Conservation (phyloP, 805 yeast genomes). For the Millerozyma miso region DNA sequence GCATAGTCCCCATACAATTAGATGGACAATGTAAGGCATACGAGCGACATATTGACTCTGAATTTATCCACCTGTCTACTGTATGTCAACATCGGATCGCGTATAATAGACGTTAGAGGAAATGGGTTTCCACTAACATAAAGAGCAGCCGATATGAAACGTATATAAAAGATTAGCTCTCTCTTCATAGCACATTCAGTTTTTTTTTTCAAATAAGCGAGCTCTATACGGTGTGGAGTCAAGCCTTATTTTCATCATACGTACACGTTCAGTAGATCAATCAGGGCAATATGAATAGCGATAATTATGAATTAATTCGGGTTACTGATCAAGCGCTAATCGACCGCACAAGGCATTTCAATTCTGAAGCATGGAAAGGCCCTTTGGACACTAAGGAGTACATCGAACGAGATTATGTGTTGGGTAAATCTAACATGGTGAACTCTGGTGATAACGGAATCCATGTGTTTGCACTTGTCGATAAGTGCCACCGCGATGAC, state of each 20-base stretch:
- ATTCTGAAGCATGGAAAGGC: slow-evolving; percentile 35
- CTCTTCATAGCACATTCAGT: no score
- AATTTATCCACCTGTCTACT: neutral
- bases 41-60: no score
- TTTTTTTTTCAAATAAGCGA: no score
- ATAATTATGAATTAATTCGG: slow-evolving; percentile 12
- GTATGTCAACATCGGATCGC: neutral
- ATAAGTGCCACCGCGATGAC: slow-evolving; percentile 14
- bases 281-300: neutral
- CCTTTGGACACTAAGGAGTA: slow-evolving; percentile 30
- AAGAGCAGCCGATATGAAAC: neutral
- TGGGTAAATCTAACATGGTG: slow-evolving; percentile 19
- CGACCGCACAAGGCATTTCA: slow-evolving; percentile 30
- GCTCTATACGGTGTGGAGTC: no score
- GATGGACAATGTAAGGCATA: no score
- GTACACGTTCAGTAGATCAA: no score
- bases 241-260: no score
- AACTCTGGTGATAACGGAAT: slow-evolving; percentile 7
- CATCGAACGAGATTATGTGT: slow-evolving; percentile 27
- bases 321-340: slow-evolving; percentile 21
- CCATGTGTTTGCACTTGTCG: slow-evolving; percentile 22
- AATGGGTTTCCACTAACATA: slow-evolving; percentile 2
- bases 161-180: neutral
- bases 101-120: slow-evolving; percentile 1
- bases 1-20: no score